Percentiles rank a stretch among this genome's conserved stretches.
phyloP scores from a whole-genome alignment of 1,139 yeast species.

The Yamadazyma diospyri region DNA sequence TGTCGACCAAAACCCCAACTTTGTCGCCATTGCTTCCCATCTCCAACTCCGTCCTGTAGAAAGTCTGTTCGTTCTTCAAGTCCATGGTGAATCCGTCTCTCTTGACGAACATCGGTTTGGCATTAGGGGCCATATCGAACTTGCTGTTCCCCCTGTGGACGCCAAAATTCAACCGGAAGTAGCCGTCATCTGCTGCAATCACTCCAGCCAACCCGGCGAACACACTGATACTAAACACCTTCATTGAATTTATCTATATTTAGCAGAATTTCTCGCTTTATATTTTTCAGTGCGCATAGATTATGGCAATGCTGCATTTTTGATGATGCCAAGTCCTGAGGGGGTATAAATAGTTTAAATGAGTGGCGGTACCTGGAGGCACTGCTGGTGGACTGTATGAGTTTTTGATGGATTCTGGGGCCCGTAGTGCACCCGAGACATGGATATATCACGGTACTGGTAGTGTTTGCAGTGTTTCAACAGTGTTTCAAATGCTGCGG shows the following conservation, averaged over 20 bases:
- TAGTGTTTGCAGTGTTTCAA: no score
- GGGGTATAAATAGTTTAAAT: no score
- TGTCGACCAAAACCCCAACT: slow-evolving; percentile 37
- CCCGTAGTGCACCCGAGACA: no score
- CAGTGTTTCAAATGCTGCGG: no score
- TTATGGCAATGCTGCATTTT: no score
- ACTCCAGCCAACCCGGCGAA: not conserved
- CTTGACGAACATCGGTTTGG: slow-evolving; percentile 21
- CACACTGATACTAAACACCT: not conserved
- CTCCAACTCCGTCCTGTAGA: slow-evolving; percentile 43
- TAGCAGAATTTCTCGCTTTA: no score
- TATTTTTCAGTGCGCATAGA: not conserved
- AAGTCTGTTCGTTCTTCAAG: slow-evolving; percentile 42
- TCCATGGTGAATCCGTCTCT: slow-evolving; percentile 35
- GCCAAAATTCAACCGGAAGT: slow-evolving; percentile 22
- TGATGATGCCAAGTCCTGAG: no score
- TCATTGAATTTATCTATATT: no score
- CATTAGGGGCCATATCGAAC: slow-evolving; percentile 16
- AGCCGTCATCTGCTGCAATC: slow-evolving; percentile 7
- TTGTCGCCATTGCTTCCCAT: slow-evolving; percentile 32
- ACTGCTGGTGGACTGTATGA: no score
- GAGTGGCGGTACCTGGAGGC: no score
- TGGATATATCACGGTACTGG: no score
- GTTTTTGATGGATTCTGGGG: no score
- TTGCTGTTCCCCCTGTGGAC: slow-evolving; percentile 24